Evolutionary conservation across 129 eudicot genomes (phyloP), one percentile per base, ranked within the genome.

Genomic region (Mikania micrantha): DNA sequence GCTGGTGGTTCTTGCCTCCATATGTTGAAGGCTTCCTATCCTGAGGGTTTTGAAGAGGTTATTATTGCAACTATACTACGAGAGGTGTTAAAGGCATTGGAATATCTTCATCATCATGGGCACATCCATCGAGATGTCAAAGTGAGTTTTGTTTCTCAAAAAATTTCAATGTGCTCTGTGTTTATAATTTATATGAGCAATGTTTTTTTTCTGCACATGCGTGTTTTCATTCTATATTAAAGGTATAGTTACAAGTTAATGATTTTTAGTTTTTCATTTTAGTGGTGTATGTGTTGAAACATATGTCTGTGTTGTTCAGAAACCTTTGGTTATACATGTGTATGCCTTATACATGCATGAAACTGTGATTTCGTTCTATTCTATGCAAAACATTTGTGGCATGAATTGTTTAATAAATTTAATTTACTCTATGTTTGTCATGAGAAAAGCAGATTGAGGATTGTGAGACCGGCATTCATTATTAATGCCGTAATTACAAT

Each of bases 21-120:
- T 32, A 32, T 32, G 6, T 32, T 32, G 36, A 32, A 32, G 36
- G 4, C 36, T 32, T 5, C 36, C 4, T 7, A 32, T 32, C 36
- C 36, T 32, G 36, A 32, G 36, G 36, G 36, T 32, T 32, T 32
- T 32, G 36, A 32, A 7, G 36, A 32, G 6, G 36, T 32, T 32
- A 7, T 32, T 32, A 32, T 32, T 32, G 36, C 36, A 32, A 32
- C 36, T 32, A 32, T 32, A 32, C 36, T 32, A 7, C 36, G 36
- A 32, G 36, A 32, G 36, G 36, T 32, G 6, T 7, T 85, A 56
- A 85, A 79, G 75, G 90, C 85, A 59, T 77, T 85, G 64, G 87
- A 78, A 41, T 85, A 85, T 82, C 82, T 85, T 76, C 90, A 85
- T 57, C 82, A 82, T 50, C 87, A 81, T 40, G 90, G 90, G 7